These are phyloP conservation scores for Piper longum DNA, from an alignment of 164 flowering plant genomes.

Conservation along the genomic window DNA sequence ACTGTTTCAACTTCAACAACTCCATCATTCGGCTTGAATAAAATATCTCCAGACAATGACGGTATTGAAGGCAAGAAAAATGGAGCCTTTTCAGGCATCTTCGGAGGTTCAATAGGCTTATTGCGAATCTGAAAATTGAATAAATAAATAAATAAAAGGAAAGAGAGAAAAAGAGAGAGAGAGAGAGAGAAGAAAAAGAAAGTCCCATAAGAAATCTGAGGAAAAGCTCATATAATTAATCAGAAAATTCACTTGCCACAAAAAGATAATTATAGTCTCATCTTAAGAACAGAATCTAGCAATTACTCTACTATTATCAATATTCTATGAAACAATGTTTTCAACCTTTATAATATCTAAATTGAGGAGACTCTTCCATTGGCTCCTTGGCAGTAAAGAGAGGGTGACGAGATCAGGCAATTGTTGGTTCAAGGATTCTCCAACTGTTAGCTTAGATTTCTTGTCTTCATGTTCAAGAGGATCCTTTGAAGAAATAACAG, in stretches of 20 bases:
- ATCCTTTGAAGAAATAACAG: constrained; percentile 43
- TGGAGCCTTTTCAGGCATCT: constrained; percentile 87
- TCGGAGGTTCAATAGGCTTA: constrained; percentile 93
- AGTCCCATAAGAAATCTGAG: not conserved
- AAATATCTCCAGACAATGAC: constrained; percentile 69
- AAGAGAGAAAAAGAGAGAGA: not conserved
- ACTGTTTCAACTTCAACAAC: constrained; percentile 20
- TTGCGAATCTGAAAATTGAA: constrained; percentile 52
- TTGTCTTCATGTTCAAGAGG: constrained; percentile 18
- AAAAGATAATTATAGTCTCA: not conserved
- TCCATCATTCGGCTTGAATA: constrained; percentile 42
- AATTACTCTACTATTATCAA: not conserved
- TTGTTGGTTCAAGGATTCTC: constrained; percentile 18
- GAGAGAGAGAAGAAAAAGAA: too few relatives aligned
- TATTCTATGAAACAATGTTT: not conserved
- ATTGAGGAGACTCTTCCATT: constrained; percentile 92
- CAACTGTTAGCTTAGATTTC: constrained; percentile 15
- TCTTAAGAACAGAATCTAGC: not conserved
- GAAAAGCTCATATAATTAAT: not conserved
- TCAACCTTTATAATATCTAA: constrained; percentile 81
- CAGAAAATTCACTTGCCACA: not conserved
- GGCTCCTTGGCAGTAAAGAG: constrained; percentile 87
- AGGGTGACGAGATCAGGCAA: constrained; percentile 93
- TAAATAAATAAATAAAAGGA: not conserved
- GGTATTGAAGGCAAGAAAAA: constrained; percentile 92